A percentile compares a stretch with the other conserved stretches of the same genome.
These are phyloP conservation scores for Dalechampia spathulata DNA, from an alignment of 441 rosid species.

Conservation along the genomic window DNA sequence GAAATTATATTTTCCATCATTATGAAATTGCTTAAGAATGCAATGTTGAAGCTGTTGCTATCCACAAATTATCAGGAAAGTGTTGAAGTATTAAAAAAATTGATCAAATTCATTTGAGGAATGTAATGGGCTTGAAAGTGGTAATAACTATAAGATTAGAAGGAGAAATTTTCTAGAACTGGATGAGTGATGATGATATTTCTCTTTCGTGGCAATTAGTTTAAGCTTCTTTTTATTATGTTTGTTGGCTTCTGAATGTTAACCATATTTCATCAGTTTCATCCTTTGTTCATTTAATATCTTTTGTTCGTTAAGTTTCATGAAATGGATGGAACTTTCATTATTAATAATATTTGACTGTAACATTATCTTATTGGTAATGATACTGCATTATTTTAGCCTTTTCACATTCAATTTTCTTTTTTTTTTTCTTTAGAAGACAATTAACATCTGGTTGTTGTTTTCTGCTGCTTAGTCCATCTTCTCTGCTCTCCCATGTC, in stretches of 20 bases:
- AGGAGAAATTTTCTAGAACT: neutral
- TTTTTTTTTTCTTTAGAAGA: neutral
- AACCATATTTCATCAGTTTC: neutral
- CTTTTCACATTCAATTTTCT: neutral
- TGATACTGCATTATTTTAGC: neutral
- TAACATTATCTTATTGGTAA: neutral
- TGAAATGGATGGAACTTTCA: neutral
- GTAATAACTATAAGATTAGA: neutral
- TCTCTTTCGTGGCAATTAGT: neutral
- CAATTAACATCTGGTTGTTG: neutral
- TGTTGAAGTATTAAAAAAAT: neutral
- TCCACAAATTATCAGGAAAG: too few relatives aligned
- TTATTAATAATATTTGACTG: neutral
- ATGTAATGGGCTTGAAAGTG: neutral
- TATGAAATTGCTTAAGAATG: neutral
- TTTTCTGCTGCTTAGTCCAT: too few relatives aligned
- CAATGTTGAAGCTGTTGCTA: neutral
- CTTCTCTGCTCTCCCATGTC: too few relatives aligned
- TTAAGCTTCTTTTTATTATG: neutral
- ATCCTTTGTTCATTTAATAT: neutral
- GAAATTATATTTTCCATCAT: neutral
- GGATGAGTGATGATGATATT: neutral
- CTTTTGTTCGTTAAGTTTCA: neutral
- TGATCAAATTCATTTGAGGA: neutral
- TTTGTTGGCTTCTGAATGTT: neutral